These are phyloP conservation scores for Triangularia verruculosa DNA, from an alignment of 2,329 filamentous ascomycete genomes.

Conservation along the genomic window DNA sequence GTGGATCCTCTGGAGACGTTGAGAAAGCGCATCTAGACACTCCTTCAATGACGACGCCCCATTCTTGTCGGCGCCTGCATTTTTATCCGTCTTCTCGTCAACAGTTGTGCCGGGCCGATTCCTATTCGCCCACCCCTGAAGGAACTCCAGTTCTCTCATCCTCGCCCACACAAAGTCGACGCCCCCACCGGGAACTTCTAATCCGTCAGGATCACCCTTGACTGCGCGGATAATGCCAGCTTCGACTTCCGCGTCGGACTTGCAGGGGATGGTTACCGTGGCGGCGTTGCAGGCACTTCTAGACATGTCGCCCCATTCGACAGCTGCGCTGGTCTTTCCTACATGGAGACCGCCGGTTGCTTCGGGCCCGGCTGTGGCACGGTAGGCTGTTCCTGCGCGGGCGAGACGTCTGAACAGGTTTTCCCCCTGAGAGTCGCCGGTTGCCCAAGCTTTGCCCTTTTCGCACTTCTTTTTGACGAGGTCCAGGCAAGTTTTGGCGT, in stretches of 20 bases:
- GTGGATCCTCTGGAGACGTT: conserved; percentile 55
- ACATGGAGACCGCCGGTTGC: conserved; percentile 55
- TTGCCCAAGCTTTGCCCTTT: conserved; percentile 83
- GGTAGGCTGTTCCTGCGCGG: conserved; percentile 60
- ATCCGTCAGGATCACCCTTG: conserved; percentile 55
- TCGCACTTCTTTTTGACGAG: conserved; percentile 95
- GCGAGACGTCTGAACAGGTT: conserved; percentile 84
- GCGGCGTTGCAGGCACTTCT: conserved; percentile 57
- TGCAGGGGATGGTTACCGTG: conserved; percentile 53
- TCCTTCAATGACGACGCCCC: conserved; percentile 40
- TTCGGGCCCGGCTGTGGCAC: conserved; percentile 55
- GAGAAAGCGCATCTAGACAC: conserved; percentile 45
- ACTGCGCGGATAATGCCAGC: conserved; percentile 56
- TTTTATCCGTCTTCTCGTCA: conserved; percentile 3
- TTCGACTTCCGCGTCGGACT: conserved; percentile 57
- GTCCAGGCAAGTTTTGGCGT: conserved; percentile 86
- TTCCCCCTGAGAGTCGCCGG: conserved; percentile 73
- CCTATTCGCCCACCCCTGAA: conserved; percentile 66
- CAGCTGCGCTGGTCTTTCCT: conserved; percentile 66
- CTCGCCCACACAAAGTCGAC: conserved; percentile 67
- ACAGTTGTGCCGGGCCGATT: conserved; percentile 42
- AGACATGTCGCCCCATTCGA: conserved; percentile 84
- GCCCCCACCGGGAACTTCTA: conserved; percentile 56
- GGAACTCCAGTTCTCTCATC: conserved; percentile 62
- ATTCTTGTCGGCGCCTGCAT: conserved; percentile 4